Conservation (phyloP, 1,139 yeast genomes). For the Yamadazyma triangularis region DNA sequence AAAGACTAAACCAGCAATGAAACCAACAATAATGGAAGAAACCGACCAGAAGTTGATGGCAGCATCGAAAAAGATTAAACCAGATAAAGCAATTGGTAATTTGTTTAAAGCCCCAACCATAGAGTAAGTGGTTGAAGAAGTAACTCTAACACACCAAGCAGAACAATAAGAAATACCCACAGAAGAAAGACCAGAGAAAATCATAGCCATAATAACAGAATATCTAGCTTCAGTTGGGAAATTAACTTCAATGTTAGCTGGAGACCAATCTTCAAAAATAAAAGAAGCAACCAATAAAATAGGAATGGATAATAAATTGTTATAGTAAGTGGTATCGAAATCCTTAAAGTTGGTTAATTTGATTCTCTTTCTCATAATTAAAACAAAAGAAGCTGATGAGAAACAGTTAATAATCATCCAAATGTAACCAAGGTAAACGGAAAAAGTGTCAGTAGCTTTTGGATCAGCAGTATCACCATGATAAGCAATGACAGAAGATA, state of each 20-base stretch:
- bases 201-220: conserved; percentile 73
- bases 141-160: conserved; percentile 99
- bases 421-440: conserved; percentile 77
- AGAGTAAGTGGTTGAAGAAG: conserved; percentile 95
- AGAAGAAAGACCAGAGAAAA: conserved; percentile 88
- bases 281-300: conserved; percentile 73
- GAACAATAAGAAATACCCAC: conserved; percentile 98
- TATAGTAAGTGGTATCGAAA: conserved; percentile 97
- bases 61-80: conserved; percentile 89
- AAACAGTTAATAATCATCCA: conserved; percentile 97
- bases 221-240: conserved; percentile 70
- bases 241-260: conserved; percentile 66
- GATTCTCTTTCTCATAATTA: conserved; percentile 95
- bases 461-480: conserved; percentile 68
- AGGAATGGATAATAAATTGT: conserved; percentile 89
- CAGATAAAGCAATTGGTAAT: conserved; percentile 94
- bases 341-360: conserved; percentile 96
- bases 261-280: conserved; percentile 87
- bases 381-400: conserved; percentile 88
- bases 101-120: conserved; percentile 99
- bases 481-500: conserved; percentile 90
- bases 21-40: conserved; percentile 86
- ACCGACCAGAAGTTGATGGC: conserved; percentile 92
- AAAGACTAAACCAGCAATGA: conserved; percentile 90
- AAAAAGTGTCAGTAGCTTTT: conserved; percentile 33